A percentile compares a stretch with the other conserved stretches of the same genome.
Evolutionary conservation across 208 protist genomes (phyloP).

Genomic region (Naegleria fowleri): DNA sequence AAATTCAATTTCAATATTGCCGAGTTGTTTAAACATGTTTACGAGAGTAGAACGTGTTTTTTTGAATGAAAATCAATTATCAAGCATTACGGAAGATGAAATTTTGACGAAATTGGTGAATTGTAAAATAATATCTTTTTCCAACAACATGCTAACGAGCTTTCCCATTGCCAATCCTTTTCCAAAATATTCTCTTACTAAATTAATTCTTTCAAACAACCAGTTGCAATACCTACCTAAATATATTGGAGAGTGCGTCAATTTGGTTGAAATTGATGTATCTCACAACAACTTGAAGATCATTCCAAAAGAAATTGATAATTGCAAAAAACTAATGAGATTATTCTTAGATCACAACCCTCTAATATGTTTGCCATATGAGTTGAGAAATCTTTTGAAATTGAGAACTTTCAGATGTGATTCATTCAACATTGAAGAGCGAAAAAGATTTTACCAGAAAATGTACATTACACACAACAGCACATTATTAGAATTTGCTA

Average conservation of each 20-base stretch:
- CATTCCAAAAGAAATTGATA: neutral
- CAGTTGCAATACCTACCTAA: neutral
- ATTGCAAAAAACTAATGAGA: neutral
- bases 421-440: neutral
- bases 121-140: neutral
- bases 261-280: neutral
- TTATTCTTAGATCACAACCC: neutral
- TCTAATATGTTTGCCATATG: neutral
- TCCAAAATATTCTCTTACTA: neutral
- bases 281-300: neutral
- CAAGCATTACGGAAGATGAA: neutral
- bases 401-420: neutral
- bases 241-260: neutral
- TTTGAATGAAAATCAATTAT: neutral
- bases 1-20: neutral
- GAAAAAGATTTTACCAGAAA: neutral
- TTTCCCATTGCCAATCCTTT: neutral
- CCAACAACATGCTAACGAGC: neutral
- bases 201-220: neutral
- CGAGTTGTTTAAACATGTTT: neutral
- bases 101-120: neutral
- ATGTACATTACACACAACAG: neutral
- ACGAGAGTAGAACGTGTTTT: neutral
- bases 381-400: neutral
- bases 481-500: neutral